A percentile compares a stretch with the other conserved stretches of the same genome.
Conservation (phyloP, 768 basidiomycete species). For the Kondoa malvinella region DNA sequence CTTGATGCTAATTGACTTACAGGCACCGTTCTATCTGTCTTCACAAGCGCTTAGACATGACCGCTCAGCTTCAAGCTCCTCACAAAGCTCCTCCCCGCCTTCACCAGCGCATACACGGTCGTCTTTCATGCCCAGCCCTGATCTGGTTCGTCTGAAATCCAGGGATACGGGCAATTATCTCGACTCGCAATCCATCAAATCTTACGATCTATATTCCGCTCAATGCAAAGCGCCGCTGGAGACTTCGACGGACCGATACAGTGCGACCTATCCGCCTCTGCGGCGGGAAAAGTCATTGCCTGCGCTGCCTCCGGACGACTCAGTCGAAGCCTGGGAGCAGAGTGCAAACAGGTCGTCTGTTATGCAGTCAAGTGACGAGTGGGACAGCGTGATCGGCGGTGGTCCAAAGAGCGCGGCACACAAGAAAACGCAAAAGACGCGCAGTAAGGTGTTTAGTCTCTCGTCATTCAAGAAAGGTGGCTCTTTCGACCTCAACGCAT, state of each 20-base stretch:
- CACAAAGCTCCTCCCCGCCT: not conserved
- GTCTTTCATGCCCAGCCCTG: not conserved
- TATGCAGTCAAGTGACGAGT: not conserved
- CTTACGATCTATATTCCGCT: slow-evolving; percentile 1
- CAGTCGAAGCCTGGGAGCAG: not conserved
- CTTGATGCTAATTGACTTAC: slow-evolving; percentile 7
- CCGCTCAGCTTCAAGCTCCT: slow-evolving; percentile 3
- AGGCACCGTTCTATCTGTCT: slow-evolving; percentile 3
- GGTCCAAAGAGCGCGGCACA: not conserved
- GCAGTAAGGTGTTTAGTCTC: not conserved
- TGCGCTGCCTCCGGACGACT: slow-evolving; percentile 14
- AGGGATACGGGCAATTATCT: not conserved
- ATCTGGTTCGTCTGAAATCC: not conserved
- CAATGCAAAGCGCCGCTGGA: slow-evolving; percentile 4
- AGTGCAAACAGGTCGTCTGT: not conserved
- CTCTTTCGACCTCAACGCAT: no score
- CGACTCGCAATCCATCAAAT: not conserved
- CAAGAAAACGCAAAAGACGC: not conserved
- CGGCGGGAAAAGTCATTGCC: slow-evolving; percentile 19
- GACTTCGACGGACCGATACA: not conserved
- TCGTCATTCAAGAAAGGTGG: not conserved
- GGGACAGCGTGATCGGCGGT: not conserved
- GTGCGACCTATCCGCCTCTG: not conserved
- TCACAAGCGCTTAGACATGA: not conserved
- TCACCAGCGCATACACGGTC: not conserved